phyloP scores from a whole-genome alignment of 2,329 filamentous ascomycete species.

The Pseudomassariella vexata region DNA sequence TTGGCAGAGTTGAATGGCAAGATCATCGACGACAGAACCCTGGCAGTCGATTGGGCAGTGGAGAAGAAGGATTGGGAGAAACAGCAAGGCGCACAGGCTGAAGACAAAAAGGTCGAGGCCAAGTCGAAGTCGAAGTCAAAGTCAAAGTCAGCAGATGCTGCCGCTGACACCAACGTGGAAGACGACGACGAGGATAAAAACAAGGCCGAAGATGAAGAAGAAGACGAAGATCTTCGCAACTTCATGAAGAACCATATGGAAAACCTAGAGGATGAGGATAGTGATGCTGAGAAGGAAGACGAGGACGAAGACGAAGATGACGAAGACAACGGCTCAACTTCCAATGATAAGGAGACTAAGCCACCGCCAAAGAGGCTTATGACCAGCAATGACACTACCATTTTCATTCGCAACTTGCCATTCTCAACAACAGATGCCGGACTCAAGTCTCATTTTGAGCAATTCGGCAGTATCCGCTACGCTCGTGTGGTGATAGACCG shows the following conservation, averaged over 20 bases:
- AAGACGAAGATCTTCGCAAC: slow-evolving; percentile 42
- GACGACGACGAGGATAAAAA: slow-evolving; percentile 22
- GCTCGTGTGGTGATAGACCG: slow-evolving; percentile 86
- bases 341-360: slow-evolving; percentile 27
- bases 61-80: slow-evolving; percentile 83
- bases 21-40: slow-evolving; percentile 75
- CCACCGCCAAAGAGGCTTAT: slow-evolving; percentile 28
- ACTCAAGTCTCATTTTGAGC: slow-evolving; percentile 78
- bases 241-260: slow-evolving; percentile 54
- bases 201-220: slow-evolving; percentile 28
- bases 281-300: slow-evolving; percentile 37
- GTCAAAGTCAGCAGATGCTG: slow-evolving; percentile 28
- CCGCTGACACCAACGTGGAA: slow-evolving; percentile 21
- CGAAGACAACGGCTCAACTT: slow-evolving; percentile 23
- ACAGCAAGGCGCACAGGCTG: slow-evolving; percentile 39
- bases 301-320: slow-evolving; percentile 29
- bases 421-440: slow-evolving; percentile 80
- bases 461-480: slow-evolving; percentile 85
- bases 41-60: slow-evolving; percentile 96
- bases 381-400: slow-evolving; percentile 65
- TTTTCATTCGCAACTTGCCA: slow-evolving; percentile 92
- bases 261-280: slow-evolving; percentile 53
- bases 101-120: slow-evolving; percentile 20
- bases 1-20: slow-evolving; percentile 83
- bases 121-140: slow-evolving; percentile 34